Evolutionary conservation across 345 rosid species (phyloP).

Genomic region (Dimocarpus longan): DNA sequence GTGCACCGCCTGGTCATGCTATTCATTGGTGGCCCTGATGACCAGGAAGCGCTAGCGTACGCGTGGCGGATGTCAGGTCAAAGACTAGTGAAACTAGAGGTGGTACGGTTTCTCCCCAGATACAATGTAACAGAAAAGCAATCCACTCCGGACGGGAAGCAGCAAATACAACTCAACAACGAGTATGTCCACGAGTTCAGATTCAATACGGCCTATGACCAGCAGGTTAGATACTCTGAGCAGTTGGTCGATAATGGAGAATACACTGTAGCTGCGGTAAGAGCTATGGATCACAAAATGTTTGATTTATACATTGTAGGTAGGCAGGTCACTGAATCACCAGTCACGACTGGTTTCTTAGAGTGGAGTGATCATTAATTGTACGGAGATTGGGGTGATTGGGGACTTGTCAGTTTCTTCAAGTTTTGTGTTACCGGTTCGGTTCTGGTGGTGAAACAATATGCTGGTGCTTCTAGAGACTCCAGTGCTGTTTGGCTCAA

Average conservation of each 20-base stretch:
- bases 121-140: too few species aligned
- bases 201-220: slow-evolving; percentile 16
- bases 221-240: slow-evolving; percentile 29
- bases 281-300: slow-evolving; percentile 16
- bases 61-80: too few species aligned
- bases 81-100: too few species aligned
- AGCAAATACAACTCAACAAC: slow-evolving; percentile 29
- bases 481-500: not conserved
- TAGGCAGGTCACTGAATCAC: slow-evolving; percentile 28
- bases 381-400: slow-evolving; percentile 39
- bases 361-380: slow-evolving; percentile 41
- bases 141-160: not conserved
- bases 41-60: too few species aligned
- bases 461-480: slow-evolving; percentile 4
- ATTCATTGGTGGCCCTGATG: too few species aligned
- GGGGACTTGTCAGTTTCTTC: slow-evolving; percentile 37
- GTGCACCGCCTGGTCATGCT: too few species aligned
- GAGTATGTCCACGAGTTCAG: slow-evolving; percentile 39
- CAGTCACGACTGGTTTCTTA: slow-evolving; percentile 32
- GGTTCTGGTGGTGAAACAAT: slow-evolving; percentile 44
- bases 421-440: slow-evolving; percentile 31
- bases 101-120: too few species aligned
- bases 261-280: slow-evolving; percentile 1
- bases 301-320: slow-evolving; percentile 42
- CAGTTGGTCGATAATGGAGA: slow-evolving; percentile 22